These are phyloP conservation scores for Mayamaea pseudoterrestris DNA, from an alignment of 108 stramenopile genomes.

Conservation along the genomic window DNA sequence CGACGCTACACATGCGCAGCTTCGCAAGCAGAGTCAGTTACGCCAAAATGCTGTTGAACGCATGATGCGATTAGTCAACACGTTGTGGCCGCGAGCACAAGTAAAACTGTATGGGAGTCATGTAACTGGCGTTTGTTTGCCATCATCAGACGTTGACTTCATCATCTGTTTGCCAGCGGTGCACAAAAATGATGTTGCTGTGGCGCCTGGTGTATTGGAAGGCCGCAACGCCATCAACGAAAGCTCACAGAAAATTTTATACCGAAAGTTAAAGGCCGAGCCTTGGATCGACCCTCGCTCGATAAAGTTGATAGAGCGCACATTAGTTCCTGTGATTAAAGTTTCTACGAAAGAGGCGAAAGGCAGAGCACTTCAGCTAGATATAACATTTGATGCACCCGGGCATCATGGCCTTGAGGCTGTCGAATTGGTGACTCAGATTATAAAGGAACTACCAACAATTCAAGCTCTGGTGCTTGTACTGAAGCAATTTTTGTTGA, in stretches of 20 bases:
- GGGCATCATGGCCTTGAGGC: slow-evolving; percentile 76
- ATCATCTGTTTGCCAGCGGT: slow-evolving; percentile 87
- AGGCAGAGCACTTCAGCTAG: slow-evolving; percentile 51
- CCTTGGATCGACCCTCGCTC: slow-evolving; percentile 77
- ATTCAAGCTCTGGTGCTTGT: slow-evolving; percentile 65
- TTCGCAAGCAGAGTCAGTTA: slow-evolving; percentile 40
- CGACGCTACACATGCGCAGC: slow-evolving; percentile 23
- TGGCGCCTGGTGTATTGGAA: slow-evolving; percentile 84
- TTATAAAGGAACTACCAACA: slow-evolving; percentile 54
- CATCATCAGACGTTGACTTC: slow-evolving; percentile 87
- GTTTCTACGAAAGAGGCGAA: slow-evolving; percentile 75
- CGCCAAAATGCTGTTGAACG: slow-evolving; percentile 37
- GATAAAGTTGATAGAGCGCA: slow-evolving; percentile 72
- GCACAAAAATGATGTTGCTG: slow-evolving; percentile 83
- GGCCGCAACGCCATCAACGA: slow-evolving; percentile 93
- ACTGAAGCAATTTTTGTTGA: slow-evolving; percentile 79
- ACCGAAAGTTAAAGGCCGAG: slow-evolving; percentile 79
- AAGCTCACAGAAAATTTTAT: slow-evolving; percentile 79
- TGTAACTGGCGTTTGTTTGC: slow-evolving; percentile 74
- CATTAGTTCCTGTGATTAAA: slow-evolving; percentile 73
- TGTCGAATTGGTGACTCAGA: slow-evolving; percentile 43
- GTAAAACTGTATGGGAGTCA: slow-evolving; percentile 81
- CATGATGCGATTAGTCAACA: slow-evolving; percentile 49
- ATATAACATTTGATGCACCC: slow-evolving; percentile 71
- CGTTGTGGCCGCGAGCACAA: slow-evolving; percentile 75